These are phyloP conservation scores for Thuidium tamariscinum DNA, from an alignment of 225 moss, liverwort and hornwort genomes.

Conservation along the genomic window DNA sequence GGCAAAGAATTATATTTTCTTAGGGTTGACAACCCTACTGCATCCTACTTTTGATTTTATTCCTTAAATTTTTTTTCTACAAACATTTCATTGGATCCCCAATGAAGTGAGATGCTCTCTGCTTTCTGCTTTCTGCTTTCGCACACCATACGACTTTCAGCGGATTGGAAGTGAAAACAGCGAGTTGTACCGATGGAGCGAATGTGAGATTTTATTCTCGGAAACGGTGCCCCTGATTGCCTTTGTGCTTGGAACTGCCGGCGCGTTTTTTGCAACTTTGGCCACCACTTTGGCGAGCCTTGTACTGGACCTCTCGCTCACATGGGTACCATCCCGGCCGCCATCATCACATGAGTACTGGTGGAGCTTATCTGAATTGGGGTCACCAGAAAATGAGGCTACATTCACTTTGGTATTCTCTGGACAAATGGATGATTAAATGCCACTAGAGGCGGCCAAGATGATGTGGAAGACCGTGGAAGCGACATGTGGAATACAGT, in stretches of 20 bases:
- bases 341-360: no score
- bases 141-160: background rate
- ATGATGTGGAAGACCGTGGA: background rate
- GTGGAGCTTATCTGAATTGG: background rate
- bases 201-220: background rate
- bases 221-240: background rate
- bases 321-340: background rate
- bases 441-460: background rate
- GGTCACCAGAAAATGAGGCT: background rate
- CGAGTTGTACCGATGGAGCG: background rate
- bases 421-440: background rate
- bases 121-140: no score
- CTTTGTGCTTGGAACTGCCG: no score
- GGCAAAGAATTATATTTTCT: no score
- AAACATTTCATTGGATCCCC: no score
- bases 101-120: no score
- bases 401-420: background rate
- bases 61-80: no score
- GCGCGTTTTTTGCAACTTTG: background rate
- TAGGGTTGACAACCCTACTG: no score
- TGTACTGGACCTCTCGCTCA: background rate
- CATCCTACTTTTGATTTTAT: no score
- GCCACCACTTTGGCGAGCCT: rapidly evolving
- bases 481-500: background rate
- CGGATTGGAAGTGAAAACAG: background rate